Percentiles rank a stretch among this genome's conserved stretches.
Evolutionary conservation across 805 yeast species (phyloP).

Genomic region (Candida ascalaphidarum): DNA sequence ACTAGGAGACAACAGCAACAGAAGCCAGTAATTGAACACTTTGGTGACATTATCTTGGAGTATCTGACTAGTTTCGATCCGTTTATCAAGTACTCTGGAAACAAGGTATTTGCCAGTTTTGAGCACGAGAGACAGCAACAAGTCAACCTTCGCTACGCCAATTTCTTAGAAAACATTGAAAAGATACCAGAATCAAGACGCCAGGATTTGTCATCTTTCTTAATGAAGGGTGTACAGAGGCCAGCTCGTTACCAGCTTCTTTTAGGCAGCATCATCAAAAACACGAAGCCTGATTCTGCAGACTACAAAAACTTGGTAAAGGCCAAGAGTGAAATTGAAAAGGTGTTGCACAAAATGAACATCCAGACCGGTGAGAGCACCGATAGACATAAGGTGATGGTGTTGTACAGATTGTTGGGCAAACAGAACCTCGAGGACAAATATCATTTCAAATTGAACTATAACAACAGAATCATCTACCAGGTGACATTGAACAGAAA

Average conservation of each 20-base stretch:
- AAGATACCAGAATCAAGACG: conserved; percentile 78
- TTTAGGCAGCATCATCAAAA: conserved; percentile 73
- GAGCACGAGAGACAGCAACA: conserved; percentile 92
- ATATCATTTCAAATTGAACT: conserved; percentile 76
- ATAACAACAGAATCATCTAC: conserved; percentile 74
- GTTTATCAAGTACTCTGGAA: conserved; percentile 87
- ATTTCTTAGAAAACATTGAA: conserved; percentile 87
- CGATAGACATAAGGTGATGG: conserved; percentile 82
- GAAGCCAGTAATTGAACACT: conserved; percentile 72
- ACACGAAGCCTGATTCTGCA: conserved; percentile 66
- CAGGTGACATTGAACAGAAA: conserved; percentile 65
- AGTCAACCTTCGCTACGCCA: conserved; percentile 83
- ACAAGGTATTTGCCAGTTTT: conserved; percentile 89
- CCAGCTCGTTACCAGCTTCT: conserved; percentile 90
- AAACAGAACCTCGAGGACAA: conserved; percentile 81
- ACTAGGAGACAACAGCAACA: conserved; percentile 76
- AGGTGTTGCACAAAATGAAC: conserved; percentile 69
- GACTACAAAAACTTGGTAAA: conserved; percentile 62
- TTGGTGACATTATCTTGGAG: conserved; percentile 84
- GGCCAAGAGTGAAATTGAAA: conserved; percentile 69
- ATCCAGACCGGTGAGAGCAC: conserved; percentile 89
- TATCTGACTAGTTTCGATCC: conserved; percentile 85
- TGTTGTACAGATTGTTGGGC: conserved; percentile 44
- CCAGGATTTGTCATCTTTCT: conserved; percentile 84
- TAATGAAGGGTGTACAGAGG: conserved; percentile 92